Evolutionary conservation across 2,329 filamentous ascomycete genomes (phyloP).

Genomic region (Ploettnerulaceae sp.): DNA sequence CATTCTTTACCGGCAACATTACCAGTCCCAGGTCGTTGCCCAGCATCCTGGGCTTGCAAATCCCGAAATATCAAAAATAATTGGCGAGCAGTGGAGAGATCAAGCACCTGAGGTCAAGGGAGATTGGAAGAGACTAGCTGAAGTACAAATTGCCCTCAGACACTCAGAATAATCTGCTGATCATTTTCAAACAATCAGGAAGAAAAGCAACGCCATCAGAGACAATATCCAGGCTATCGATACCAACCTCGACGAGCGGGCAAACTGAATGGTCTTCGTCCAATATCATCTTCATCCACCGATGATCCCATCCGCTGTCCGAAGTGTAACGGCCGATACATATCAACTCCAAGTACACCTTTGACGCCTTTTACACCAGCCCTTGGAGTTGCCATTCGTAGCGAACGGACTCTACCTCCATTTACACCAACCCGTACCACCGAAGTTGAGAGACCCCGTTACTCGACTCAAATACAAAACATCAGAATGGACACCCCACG

Average conservation of each 20-base stretch:
- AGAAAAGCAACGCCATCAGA: constrained; percentile 84
- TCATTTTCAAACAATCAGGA: constrained; percentile 44
- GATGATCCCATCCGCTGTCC: constrained; percentile 57
- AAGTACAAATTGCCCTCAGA: constrained; percentile 46
- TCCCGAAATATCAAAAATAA: constrained; percentile 24
- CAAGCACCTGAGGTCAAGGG: constrained; percentile 70
- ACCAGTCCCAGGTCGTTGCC: constrained; percentile 75
- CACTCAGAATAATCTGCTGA: constrained; percentile 4
- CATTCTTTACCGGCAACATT: constrained; percentile 92
- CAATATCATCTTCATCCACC: constrained; percentile 31
- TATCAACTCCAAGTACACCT: constrained; percentile 33
- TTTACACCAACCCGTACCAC: constrained; percentile 21
- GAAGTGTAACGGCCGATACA: constrained; percentile 60
- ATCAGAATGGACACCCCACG: constrained; percentile 29
- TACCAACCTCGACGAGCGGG: constrained; percentile 64
- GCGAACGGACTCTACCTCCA: constrained; percentile 20
- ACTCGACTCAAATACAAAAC: constrained; percentile 23
- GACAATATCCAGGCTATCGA: constrained; percentile 87
- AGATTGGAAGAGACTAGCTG: constrained; percentile 83
- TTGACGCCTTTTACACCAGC: constrained; percentile 30
- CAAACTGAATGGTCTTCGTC: constrained; percentile 25
- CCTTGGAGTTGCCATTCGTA: constrained; percentile 17
- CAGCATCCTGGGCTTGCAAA: constrained; percentile 72
- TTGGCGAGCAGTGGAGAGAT: constrained; percentile 66
- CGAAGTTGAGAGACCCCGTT: constrained; percentile 22